Evolutionary conservation across 2,329 filamentous ascomycete genomes (phyloP).

Genomic region (Plectosphaerella sp.): DNA sequence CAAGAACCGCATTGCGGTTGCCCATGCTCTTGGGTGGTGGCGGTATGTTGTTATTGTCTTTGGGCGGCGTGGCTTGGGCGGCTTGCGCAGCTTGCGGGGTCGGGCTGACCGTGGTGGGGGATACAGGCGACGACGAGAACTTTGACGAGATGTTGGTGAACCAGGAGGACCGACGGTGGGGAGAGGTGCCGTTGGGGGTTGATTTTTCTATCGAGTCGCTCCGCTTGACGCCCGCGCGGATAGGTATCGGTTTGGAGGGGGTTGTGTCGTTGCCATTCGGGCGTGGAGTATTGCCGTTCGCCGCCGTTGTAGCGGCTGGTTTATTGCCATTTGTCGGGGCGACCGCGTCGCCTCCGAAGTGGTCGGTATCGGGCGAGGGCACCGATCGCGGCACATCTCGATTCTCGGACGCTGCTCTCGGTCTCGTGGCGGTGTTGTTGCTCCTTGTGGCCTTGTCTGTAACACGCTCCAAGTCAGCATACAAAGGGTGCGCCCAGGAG

Average conservation of each 20-base stretch:
- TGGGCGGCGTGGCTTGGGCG: conserved; percentile 25
- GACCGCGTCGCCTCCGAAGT: conserved; percentile 3
- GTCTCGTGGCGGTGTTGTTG: conserved; percentile 10
- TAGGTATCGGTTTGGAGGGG: conserved; percentile 19
- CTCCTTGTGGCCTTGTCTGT: conserved; percentile 7
- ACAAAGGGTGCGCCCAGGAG: too few species aligned
- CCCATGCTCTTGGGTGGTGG: conserved; percentile 40
- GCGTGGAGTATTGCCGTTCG: conserved; percentile 1
- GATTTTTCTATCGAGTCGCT: conserved; percentile 25
- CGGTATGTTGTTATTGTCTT: conserved; percentile 17
- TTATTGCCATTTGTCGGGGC: conserved; percentile 2
- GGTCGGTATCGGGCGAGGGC: conserved; percentile 1
- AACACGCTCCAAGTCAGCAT: not conserved
- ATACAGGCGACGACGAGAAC: conserved; percentile 61
- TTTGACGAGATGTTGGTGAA: conserved; percentile 91
- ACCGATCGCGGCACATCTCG: conserved; percentile 9
- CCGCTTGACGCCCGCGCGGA: conserved; percentile 23
- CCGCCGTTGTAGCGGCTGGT: conserved; percentile 6
- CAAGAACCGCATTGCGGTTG: conserved; percentile 55
- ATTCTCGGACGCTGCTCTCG: conserved; percentile 12
- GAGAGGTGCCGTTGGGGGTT: conserved; percentile 24
- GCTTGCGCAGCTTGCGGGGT: conserved; percentile 20
- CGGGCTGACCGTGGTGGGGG: conserved; percentile 16
- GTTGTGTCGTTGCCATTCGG: conserved; percentile 3
- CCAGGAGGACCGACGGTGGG: conserved; percentile 73